phyloP scores from a whole-genome alignment of 345 rosid genomes.

The Ailanthus altissimus region DNA sequence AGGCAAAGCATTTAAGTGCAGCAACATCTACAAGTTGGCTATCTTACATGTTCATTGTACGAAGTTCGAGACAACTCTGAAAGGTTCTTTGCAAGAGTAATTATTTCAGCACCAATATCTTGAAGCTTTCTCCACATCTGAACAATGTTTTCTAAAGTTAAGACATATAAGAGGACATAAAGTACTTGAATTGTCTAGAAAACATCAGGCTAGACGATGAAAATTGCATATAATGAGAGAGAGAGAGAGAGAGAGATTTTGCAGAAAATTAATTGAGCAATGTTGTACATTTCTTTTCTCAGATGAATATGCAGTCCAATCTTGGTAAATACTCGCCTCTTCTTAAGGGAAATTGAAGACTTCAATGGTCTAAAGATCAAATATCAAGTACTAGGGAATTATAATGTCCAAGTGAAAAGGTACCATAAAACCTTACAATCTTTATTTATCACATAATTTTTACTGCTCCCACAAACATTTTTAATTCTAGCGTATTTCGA shows the following conservation, averaged over 20 bases:
- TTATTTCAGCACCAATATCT: slow-evolving; percentile 65
- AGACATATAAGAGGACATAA: slow-evolving; percentile 9
- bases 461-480: neutral
- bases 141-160: slow-evolving; percentile 6
- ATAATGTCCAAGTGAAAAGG: neutral
- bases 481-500: neutral
- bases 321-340: neutral
- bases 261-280: neutral
- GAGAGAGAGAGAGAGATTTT: neutral
- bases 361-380: neutral
- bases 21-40: neutral
- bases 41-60: slow-evolving; percentile 59
- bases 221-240: neutral
- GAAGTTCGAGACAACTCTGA: slow-evolving; percentile 55
- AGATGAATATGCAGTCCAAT: neutral
- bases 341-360: neutral
- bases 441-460: neutral
- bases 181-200: slow-evolving; percentile 1
- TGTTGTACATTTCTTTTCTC: neutral
- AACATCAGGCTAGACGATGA: slow-evolving; percentile 2
- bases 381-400: neutral
- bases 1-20: neutral
- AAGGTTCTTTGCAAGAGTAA: slow-evolving; percentile 66
- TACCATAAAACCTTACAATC: neutral
- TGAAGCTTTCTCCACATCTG: slow-evolving; percentile 78